phyloP scores from a whole-genome alignment of 768 basidiomycete genomes.

The Hygrophoropsis aurantiaca region DNA sequence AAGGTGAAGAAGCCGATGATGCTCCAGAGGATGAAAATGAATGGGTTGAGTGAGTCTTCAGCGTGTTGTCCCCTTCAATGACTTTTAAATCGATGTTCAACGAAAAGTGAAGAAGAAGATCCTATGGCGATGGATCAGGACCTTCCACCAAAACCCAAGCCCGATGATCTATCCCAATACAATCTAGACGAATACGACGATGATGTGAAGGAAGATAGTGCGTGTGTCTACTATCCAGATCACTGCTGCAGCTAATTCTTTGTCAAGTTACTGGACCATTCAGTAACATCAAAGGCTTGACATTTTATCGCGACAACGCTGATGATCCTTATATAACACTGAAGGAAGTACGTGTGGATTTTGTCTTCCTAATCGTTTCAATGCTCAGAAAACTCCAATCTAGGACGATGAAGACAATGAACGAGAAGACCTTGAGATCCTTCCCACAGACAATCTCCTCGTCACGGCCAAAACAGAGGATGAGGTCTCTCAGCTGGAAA shows the following conservation, averaged over 20 bases:
- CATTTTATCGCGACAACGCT: constrained; percentile 86
- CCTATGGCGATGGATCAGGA: constrained; percentile 63
- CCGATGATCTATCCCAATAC: constrained; percentile 80
- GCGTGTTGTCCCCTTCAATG: constrained; percentile 7
- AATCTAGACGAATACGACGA: constrained; percentile 92
- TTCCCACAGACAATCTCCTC: constrained; percentile 89
- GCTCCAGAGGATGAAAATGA: constrained; percentile 47
- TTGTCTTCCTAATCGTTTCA: not conserved
- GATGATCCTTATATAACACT: constrained; percentile 97
- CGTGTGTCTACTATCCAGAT: not conserved
- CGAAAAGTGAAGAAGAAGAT: constrained; percentile 47
- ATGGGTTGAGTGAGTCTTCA: constrained; percentile 85
- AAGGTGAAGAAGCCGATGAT: constrained; percentile 67
- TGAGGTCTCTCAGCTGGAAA: constrained; percentile 92
- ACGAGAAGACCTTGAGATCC: constrained; percentile 83
- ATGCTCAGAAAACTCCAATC: constrained; percentile 10
- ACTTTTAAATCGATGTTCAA: too few species aligned
- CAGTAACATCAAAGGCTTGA: constrained; percentile 92
- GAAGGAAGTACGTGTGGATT: constrained; percentile 73
- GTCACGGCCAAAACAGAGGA: constrained; percentile 95
- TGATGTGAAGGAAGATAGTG: constrained; percentile 49
- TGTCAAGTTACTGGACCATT: constrained; percentile 71
- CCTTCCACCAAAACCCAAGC: constrained; percentile 30
- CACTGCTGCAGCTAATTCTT: not conserved
- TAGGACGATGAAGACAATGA: constrained; percentile 80